A percentile compares a stretch with the other conserved stretches of the same genome.
phyloP scores from a whole-genome alignment of 2,329 filamentous ascomycete species.

The Ophiosphaerella korrae region DNA sequence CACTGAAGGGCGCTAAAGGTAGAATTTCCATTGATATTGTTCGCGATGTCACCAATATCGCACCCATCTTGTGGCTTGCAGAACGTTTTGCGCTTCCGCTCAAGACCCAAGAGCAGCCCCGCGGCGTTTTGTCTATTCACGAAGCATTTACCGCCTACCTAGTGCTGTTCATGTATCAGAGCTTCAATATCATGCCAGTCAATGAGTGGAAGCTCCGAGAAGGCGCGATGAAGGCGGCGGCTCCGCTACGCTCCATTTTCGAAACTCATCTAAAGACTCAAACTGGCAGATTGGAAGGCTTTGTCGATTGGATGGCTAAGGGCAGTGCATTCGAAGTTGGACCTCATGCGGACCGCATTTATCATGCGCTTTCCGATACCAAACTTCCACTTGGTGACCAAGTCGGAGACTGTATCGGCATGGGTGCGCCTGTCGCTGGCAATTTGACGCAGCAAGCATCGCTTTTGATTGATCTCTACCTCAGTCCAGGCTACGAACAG shows the following conservation, averaged over 20 bases:
- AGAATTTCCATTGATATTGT: slow-evolving; percentile 59
- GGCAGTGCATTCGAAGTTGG: slow-evolving; percentile 62
- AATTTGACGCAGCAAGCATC: slow-evolving; percentile 61
- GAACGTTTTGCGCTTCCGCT: slow-evolving; percentile 70
- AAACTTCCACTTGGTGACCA: slow-evolving; percentile 55
- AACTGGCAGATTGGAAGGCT: slow-evolving; percentile 58
- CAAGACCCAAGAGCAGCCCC: slow-evolving; percentile 65
- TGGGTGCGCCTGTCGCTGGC: slow-evolving; percentile 57
- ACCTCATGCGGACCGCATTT: slow-evolving; percentile 57
- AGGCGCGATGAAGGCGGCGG: slow-evolving; percentile 56
- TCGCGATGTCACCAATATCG: slow-evolving; percentile 71
- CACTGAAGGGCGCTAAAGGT: slow-evolving; percentile 51
- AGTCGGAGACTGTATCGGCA: slow-evolving; percentile 57
- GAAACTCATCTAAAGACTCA: slow-evolving; percentile 68
- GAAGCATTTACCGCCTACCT: slow-evolving; percentile 62
- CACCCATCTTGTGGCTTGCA: slow-evolving; percentile 67
- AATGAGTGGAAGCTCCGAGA: slow-evolving; percentile 58
- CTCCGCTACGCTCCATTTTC: slow-evolving; percentile 69
- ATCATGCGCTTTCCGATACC: slow-evolving; percentile 55
- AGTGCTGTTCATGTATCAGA: slow-evolving; percentile 66
- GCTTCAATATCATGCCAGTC: slow-evolving; percentile 58
- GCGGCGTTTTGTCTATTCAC: slow-evolving; percentile 57
- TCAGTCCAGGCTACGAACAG: slow-evolving; percentile 55
- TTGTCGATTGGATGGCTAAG: slow-evolving; percentile 55
- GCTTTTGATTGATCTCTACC: slow-evolving; percentile 59